Evolutionary conservation across 202 grass and related monocot genomes (phyloP).

Genomic region (Zizania palustris): DNA sequence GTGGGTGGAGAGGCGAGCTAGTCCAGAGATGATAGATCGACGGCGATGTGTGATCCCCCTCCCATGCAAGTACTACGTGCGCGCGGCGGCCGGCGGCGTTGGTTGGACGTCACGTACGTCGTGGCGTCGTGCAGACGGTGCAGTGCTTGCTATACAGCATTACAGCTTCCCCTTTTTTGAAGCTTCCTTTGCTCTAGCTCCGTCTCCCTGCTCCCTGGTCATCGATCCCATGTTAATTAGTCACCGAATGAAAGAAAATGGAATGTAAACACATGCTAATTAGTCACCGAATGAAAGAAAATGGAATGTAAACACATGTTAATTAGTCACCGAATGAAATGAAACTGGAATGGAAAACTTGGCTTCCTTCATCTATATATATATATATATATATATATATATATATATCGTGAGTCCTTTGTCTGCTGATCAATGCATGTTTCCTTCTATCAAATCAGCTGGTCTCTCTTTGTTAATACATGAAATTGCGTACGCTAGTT

Average conservation of each 20-base stretch:
- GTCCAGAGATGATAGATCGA: not conserved
- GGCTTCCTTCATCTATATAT: not conserved
- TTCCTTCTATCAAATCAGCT: not conserved
- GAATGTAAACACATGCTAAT: not conserved
- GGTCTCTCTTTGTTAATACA: not conserved
- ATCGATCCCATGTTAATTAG: not conserved
- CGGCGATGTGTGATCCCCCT: slow-evolving; percentile 39
- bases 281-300: not conserved
- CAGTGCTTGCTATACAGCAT: slow-evolving; percentile 36
- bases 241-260: slow-evolving; percentile 1
- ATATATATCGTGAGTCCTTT: not conserved
- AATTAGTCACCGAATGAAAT: not conserved
- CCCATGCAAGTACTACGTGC: slow-evolving; percentile 35
- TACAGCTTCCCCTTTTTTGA: slow-evolving; percentile 39
- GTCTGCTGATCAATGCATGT: not conserved
- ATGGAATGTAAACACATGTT: slow-evolving; percentile 19
- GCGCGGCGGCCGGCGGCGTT: slow-evolving; percentile 10
- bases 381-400: no score
- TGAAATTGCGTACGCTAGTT: not conserved
- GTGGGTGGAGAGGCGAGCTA: slow-evolving; percentile 57
- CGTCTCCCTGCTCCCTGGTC: not conserved
- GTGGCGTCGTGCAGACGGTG: not conserved
- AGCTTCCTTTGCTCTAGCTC: slow-evolving; percentile 14
- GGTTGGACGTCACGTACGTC: no score
- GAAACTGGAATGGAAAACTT: not conserved